A percentile compares a stretch with the other conserved stretches of the same genome.
Evolutionary conservation across 78 protist species (phyloP).

Genomic region (Cavenderia fasciculata): DNA sequence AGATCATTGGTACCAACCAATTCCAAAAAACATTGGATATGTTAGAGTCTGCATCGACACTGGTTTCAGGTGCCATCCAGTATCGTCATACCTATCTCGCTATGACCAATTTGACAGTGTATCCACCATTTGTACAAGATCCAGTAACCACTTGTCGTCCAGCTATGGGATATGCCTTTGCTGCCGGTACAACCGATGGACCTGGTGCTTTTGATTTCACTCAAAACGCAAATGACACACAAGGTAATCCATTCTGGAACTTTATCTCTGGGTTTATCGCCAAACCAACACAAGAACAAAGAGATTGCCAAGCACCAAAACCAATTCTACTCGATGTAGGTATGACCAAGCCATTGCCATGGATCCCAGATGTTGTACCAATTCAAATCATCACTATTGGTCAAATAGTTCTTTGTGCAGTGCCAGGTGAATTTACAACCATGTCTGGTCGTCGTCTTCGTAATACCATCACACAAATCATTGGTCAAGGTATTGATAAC

Average conservation of each 20-base stretch:
- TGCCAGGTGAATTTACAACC: conserved; percentile 89
- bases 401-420: conserved; percentile 75
- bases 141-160: conserved; percentile 77
- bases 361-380: conserved; percentile 77
- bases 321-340: conserved; percentile 88
- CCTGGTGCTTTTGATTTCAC: conserved; percentile 87
- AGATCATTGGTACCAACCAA: conserved; percentile 82
- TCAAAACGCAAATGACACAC: conserved; percentile 78
- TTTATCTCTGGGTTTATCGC: conserved; percentile 48
- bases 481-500: conserved; percentile 28
- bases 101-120: conserved; percentile 62
- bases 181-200: conserved; percentile 91
- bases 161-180: conserved; percentile 86
- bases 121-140: conserved; percentile 7
- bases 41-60: conserved; percentile 15
- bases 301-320: conserved; percentile 84
- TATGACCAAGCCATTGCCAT: conserved; percentile 50
- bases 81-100: conserved; percentile 59
- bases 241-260: conserved; percentile 83
- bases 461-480: conserved; percentile 43
- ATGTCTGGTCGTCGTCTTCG: conserved; percentile 89
- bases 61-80: conserved; percentile 60
- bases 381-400: conserved; percentile 83
- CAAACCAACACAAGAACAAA: conserved; percentile 78
- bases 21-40: conserved; percentile 57